phyloP scores from a whole-genome alignment of 441 rosid species.

The Adansonia grandidieri region DNA sequence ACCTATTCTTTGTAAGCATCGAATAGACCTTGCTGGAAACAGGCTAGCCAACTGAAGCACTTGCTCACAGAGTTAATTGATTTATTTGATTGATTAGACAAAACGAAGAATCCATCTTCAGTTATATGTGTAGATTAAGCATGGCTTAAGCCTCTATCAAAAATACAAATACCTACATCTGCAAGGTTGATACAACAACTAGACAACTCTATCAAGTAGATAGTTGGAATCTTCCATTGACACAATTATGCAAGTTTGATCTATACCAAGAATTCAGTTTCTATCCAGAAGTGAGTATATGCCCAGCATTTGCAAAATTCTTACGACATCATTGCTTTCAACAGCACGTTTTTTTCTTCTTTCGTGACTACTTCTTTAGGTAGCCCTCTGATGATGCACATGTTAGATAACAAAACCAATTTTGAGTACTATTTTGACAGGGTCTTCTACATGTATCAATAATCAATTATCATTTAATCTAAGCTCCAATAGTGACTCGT shows the following conservation, averaged over 20 bases:
- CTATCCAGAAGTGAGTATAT: neutral
- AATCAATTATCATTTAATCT: neutral
- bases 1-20: constrained; percentile 10
- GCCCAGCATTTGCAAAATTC: neutral
- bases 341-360: neutral
- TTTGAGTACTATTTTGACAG: neutral
- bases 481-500: neutral
- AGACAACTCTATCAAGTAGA: neutral
- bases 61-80: neutral
- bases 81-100: no score
- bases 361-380: neutral
- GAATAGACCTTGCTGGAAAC: constrained; percentile 8
- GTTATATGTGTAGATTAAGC: neutral
- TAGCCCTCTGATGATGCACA: neutral
- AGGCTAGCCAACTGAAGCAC: constrained; percentile 16
- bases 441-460: no score
- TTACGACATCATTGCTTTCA: neutral
- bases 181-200: neutral
- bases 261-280: neutral
- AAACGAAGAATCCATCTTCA: neutral
- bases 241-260: neutral
- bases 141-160: neutral
- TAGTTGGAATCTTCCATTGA: neutral
- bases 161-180: neutral
- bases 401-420: neutral